Base-by-base conservation (phyloP, 441 rosid genomes). In the Corymbia calophylla region DNA sequence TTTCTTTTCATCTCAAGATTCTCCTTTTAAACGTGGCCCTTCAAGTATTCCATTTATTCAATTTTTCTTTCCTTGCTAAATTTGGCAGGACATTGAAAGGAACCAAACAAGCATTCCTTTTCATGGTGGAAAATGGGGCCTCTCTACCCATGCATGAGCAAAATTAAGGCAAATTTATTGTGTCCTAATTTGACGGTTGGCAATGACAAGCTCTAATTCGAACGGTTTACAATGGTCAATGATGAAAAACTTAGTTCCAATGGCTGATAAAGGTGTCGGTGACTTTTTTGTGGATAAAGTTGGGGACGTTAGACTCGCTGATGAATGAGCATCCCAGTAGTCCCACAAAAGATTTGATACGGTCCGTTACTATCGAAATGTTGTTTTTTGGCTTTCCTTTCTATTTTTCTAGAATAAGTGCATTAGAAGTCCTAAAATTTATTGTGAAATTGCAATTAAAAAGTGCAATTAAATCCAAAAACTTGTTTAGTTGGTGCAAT, bases 391-490 rank as follows among this genome's bases (percentile, higher is more conserved):
- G 6, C 77, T 31, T 66, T 31, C 68, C 2, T 58, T 62, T 62
- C 2, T 66, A 1, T 4, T 8, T 31, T 16, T 18, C 6, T 18
- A 8, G n/a, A 13, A 25, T 58, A 58, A 25, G 64, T 23, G 3
- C 7, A 10, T 3, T 0, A 12, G 7, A 25, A 58, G 14, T 58
- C n/a, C 64, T 58, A 25, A 58, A 0, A 58, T 58, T 23, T 4
- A 39, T 39, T 6, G 44, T 39, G 44, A 39, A 39, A 39, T 39
- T 39, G 44, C 44, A 39, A 39, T 39, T 14, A 58, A 25, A 58
- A 58, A 2, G 1, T 58, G n/a, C n/a, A 58, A 58, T 5, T 0
- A 5, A 25, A 58, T 51, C n/a, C 11, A 6, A 58, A 29, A 58
- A 58, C 3, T 58, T 4, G 0, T 58, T 25, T 23, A 23, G 14